These are phyloP conservation scores for Candida alai DNA, from an alignment of 805 yeast genomes.

Conservation along the genomic window DNA sequence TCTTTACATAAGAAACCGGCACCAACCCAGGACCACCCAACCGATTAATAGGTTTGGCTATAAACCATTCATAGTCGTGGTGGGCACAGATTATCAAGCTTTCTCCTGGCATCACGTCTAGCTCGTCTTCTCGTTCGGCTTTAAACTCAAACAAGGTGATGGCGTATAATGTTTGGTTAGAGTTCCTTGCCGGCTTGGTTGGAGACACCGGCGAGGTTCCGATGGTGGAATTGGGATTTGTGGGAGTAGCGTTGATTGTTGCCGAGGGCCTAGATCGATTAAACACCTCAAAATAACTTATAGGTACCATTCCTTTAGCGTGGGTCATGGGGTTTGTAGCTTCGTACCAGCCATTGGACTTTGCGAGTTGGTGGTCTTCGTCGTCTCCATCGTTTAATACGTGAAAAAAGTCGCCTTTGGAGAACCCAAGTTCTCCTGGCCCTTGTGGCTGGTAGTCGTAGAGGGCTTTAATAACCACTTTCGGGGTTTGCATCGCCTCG, in stretches of 20 bases:
- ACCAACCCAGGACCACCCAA: constrained; percentile 97
- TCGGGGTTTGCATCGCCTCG: constrained; percentile 51
- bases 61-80: constrained; percentile 95
- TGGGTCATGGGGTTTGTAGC: constrained; percentile 83
- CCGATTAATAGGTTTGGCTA: constrained; percentile 92
- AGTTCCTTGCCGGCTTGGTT: constrained; percentile 13
- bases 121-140: constrained; percentile 82
- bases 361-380: constrained; percentile 21
- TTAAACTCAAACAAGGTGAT: constrained; percentile 79
- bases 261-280: constrained; percentile 48
- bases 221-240: constrained; percentile 14
- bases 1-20: constrained; percentile 85
- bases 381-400: constrained; percentile 41
- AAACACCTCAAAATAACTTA: constrained; percentile 75
- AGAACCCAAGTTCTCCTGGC: constrained; percentile 74
- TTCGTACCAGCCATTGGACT: constrained; percentile 66
- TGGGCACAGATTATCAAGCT: constrained; percentile 92
- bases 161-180: constrained; percentile 64
- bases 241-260: not conserved
- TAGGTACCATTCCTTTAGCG: constrained; percentile 83
- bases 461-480: constrained; percentile 78
- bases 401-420: constrained; percentile 84
- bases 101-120: constrained; percentile 81
- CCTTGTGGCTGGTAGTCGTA: constrained; percentile 75
- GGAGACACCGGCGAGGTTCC: constrained; percentile 4